Conservation (phyloP, 2,329 filamentous ascomycete species). For the Diaporthe caulivora region DNA sequence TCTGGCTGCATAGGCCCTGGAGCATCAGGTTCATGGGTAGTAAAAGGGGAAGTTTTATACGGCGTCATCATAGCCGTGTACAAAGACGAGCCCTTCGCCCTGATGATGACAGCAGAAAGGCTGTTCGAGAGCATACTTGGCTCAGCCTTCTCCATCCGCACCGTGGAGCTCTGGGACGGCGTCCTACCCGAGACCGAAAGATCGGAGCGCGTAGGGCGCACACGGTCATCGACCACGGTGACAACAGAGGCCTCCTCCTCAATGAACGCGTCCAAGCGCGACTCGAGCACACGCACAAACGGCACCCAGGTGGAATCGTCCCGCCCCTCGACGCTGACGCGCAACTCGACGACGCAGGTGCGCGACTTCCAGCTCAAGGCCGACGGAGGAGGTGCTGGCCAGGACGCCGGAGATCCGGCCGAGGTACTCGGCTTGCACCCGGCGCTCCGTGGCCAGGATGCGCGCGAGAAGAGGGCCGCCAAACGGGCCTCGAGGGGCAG, state of each 20-base stretch:
- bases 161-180: slow-evolving; percentile 38
- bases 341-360: slow-evolving; percentile 26
- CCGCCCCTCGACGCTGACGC: not conserved
- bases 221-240: not conserved
- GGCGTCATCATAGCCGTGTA: slow-evolving; percentile 34
- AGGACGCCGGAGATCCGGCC: not conserved
- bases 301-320: not conserved
- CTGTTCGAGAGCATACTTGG: slow-evolving; percentile 34
- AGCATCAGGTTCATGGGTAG: slow-evolving; percentile 35
- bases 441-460: slow-evolving; percentile 16
- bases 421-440: slow-evolving; percentile 12
- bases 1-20: not conserved
- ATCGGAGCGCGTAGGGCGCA: not conserved
- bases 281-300: slow-evolving; percentile 19
- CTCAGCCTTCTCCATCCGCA: slow-evolving; percentile 34
- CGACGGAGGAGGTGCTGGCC: not conserved
- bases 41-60: slow-evolving; percentile 34
- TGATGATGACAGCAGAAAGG: slow-evolving; percentile 34
- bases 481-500: not conserved
- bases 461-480: slow-evolving; percentile 18
- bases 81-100: slow-evolving; percentile 35
- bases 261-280: not conserved
- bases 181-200: slow-evolving; percentile 4
- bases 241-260: slow-evolving; percentile 9
- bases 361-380: slow-evolving; percentile 28